phyloP scores from a whole-genome alignment of 371 early-diverging fungal genomes.

The Cokeromyces recurvatus region DNA sequence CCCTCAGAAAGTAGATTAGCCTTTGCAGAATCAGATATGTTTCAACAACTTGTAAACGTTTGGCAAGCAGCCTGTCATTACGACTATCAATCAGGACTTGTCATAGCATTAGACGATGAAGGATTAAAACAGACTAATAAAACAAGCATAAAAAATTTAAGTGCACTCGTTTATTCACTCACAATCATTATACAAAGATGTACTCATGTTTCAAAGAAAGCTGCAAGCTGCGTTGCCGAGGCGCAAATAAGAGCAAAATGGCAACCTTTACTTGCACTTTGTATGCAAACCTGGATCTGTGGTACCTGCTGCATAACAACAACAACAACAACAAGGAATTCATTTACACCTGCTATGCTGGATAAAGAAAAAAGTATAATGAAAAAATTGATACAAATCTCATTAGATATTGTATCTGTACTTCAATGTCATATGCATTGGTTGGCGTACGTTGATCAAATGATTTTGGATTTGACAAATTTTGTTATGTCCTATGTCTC shows the following conservation, averaged over 20 bases:
- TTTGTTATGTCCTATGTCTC: slow-evolving; percentile 21
- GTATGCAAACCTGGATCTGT: slow-evolving; percentile 4
- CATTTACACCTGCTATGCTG: background rate
- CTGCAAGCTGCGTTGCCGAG: background rate
- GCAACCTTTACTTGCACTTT: background rate
- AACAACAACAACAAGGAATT: background rate
- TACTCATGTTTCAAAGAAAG: background rate
- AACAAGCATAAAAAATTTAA: background rate
- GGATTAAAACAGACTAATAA: too few species aligned
- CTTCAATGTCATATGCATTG: background rate
- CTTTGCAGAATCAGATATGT: background rate
- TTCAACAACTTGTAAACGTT: background rate
- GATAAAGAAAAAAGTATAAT: background rate
- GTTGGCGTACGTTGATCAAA: slow-evolving; percentile 1
- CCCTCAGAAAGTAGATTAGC: background rate
- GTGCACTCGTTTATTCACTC: slow-evolving; percentile 1
- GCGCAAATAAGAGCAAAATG: background rate
- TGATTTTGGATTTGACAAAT: slow-evolving; percentile 13
- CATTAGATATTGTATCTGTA: background rate
- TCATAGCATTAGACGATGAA: too few species aligned
- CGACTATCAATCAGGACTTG: background rate
- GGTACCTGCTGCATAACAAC: slow-evolving; percentile 8
- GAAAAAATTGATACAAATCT: background rate
- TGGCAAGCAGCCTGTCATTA: background rate
- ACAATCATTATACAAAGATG: background rate